These are phyloP conservation scores for Aspergillus puulaauensis DNA, from an alignment of 2,329 filamentous ascomycete genomes.

Conservation along the genomic window DNA sequence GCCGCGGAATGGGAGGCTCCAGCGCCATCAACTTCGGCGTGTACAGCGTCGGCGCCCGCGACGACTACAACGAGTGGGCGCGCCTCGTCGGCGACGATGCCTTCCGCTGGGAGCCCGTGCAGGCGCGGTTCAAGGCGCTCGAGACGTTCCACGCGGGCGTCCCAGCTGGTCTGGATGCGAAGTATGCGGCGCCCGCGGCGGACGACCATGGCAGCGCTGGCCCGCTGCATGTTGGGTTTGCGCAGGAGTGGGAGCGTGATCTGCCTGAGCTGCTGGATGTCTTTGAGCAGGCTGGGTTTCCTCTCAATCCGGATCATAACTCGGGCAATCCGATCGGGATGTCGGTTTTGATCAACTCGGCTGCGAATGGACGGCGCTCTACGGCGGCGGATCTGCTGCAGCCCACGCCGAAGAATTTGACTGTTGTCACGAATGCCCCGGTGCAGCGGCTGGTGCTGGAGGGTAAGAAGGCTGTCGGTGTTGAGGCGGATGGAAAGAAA, in stretches of 20 bases:
- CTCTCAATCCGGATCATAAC: conserved; percentile 57
- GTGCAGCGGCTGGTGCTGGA: conserved; percentile 52
- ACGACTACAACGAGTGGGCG: conserved; percentile 65
- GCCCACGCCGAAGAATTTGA: conserved; percentile 51
- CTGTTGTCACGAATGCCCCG: conserved; percentile 49
- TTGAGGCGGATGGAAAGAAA: conserved; percentile 42
- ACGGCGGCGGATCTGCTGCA: conserved; percentile 54
- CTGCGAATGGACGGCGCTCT: conserved; percentile 48
- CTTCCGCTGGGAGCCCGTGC: conserved; percentile 57
- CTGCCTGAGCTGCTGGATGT: conserved; percentile 47
- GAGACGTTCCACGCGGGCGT: conserved; percentile 53
- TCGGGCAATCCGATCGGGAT: conserved; percentile 60
- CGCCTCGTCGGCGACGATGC: conserved; percentile 54
- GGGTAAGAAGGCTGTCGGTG: conserved; percentile 47
- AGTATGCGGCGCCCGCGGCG: conserved; percentile 49
- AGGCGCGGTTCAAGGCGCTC: conserved; percentile 52
- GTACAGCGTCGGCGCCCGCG: conserved; percentile 55
- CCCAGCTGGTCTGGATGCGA: conserved; percentile 37
- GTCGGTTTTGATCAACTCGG: conserved; percentile 51
- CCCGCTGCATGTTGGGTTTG: conserved; percentile 50
- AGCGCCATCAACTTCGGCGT: conserved; percentile 57
- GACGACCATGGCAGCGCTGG: conserved; percentile 53
- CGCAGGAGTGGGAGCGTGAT: conserved; percentile 51
- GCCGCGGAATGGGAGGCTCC: conserved; percentile 53
- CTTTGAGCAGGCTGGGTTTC: conserved; percentile 50